Evolutionary conservation across 148 eudicot genomes (phyloP).

Genomic region (Amaranthus palmeri): DNA sequence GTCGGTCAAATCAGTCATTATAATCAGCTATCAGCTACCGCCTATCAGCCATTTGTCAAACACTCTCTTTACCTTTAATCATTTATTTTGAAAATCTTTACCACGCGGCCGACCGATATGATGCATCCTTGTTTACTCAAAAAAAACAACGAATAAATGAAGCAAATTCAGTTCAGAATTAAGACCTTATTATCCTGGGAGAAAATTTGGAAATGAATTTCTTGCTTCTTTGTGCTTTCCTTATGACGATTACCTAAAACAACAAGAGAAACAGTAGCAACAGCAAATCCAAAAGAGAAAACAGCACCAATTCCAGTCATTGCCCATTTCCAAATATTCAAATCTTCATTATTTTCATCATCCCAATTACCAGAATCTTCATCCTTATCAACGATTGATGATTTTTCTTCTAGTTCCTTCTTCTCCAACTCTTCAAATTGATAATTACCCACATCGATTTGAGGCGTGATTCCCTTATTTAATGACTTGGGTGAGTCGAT

Average conservation of each 20-base stretch:
- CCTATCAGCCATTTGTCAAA: too few relatives aligned
- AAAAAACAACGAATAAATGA: neutral
- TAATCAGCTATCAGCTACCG: too few relatives aligned
- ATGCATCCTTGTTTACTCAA: too few relatives aligned
- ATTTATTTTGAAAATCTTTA: too few relatives aligned
- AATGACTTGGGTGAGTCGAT: slow-evolving; percentile 71
- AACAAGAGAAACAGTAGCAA: slow-evolving; percentile 64
- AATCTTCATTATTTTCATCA: slow-evolving; percentile 27
- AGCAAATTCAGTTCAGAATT: neutral
- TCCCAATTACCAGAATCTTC: slow-evolving; percentile 1
- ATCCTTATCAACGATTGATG: neutral
- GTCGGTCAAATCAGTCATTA: too few relatives aligned
- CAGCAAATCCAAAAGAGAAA: slow-evolving; percentile 74
- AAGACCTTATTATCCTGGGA: slow-evolving; percentile 67
- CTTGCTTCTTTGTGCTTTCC: slow-evolving; percentile 37
- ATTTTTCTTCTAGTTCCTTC: slow-evolving; percentile 9
- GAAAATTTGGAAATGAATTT: slow-evolving; percentile 60
- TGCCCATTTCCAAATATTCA: slow-evolving; percentile 65
- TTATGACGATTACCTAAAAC: slow-evolving; percentile 38
- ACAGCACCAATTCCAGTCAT: slow-evolving; percentile 70
- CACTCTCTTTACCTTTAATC: too few relatives aligned
- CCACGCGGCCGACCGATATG: too few relatives aligned
- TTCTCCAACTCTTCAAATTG: slow-evolving; percentile 36
- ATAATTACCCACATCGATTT: slow-evolving; percentile 37
- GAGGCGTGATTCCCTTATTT: slow-evolving; percentile 44